Percentiles rank a stretch among this genome's conserved stretches.
Conservation (phyloP, 1,284 basidiomycete species). For the Cutaneotrichosporon mucoides region DNA sequence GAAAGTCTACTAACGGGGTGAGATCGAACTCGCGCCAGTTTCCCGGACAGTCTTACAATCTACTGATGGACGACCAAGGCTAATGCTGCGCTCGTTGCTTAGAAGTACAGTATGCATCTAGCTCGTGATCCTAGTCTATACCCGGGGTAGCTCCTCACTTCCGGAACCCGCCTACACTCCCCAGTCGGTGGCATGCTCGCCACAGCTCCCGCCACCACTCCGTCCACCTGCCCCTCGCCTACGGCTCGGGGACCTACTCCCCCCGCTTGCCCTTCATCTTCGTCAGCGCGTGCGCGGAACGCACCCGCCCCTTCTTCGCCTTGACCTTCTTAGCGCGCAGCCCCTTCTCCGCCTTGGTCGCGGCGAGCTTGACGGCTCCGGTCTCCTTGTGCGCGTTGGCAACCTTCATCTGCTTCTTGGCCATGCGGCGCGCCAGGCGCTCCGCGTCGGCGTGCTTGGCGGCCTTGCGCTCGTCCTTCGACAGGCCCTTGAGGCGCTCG, state of each 20-base stretch:
- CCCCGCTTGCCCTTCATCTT: conserved; percentile 49
- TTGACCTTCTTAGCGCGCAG: conserved; percentile 31
- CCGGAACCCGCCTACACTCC: too few species aligned
- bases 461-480: conserved; percentile 80
- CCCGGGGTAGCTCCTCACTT: too few species aligned
- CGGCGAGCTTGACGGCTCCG: conserved; percentile 53
- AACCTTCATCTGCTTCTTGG: conserved; percentile 70
- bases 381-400: conserved; percentile 51
- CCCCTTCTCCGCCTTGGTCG: conserved; percentile 31
- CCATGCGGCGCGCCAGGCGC: conserved; percentile 72
- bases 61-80: too few species aligned
- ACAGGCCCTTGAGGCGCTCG: conserved; percentile 64
- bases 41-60: too few species aligned
- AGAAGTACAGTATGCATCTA: too few species aligned
- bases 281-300: conserved; percentile 41
- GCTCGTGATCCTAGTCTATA: too few species aligned
- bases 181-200: too few species aligned
- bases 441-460: conserved; percentile 72
- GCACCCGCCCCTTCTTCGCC: conserved; percentile 45
- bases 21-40: too few species aligned
- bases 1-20: too few species aligned
- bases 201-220: neutral
- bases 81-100: too few species aligned
- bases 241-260: neutral
- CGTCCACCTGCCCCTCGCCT: too few species aligned